These are phyloP conservation scores for Podosphaera fusca DNA, from an alignment of 2,329 filamentous ascomycete genomes.

Conservation along the genomic window DNA sequence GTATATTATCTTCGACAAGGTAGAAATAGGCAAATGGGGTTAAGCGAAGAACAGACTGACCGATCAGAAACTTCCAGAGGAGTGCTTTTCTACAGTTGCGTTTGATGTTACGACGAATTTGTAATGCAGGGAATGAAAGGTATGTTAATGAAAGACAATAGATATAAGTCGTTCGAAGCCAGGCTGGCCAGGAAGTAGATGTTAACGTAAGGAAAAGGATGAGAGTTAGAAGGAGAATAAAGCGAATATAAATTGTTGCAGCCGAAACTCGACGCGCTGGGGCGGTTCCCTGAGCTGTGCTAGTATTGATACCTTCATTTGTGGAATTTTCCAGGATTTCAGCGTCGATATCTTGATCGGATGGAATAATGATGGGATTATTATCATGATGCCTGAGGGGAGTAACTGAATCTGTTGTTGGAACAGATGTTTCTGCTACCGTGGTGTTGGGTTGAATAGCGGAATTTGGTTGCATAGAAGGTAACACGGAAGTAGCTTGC, in stretches of 20 bases:
- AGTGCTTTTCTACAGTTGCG: conserved; percentile 81
- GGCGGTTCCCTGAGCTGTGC: conserved; percentile 9
- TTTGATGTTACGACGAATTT: conserved; percentile 73
- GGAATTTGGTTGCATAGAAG: conserved; percentile 12
- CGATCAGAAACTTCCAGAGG: conserved; percentile 75
- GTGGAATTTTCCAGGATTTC: conserved; percentile 26
- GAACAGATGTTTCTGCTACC: conserved; percentile 2
- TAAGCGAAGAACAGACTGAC: conserved; percentile 57
- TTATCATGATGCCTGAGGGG: conserved; percentile 3
- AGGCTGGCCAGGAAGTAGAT: conserved; percentile 35
- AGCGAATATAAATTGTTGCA: conserved; percentile 31
- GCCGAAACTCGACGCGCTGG: conserved; percentile 16
- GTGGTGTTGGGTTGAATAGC: conserved; percentile 9
- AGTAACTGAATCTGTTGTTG: neutral
- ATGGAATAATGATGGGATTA: conserved; percentile 33
- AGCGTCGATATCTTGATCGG: conserved; percentile 38
- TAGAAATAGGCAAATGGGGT: conserved; percentile 75
- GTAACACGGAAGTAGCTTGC: conserved; percentile 9
- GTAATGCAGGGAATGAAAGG: conserved; percentile 77
- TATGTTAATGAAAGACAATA: conserved; percentile 49
- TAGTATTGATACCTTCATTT: conserved; percentile 12
- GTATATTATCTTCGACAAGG: conserved; percentile 50
- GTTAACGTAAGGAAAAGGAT: conserved; percentile 35
- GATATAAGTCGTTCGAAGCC: conserved; percentile 30
- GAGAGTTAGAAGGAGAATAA: conserved; percentile 30